These are phyloP conservation scores for Aspergillus puulaauensis DNA, from an alignment of 2,329 filamentous ascomycete species.

Conservation along the genomic window DNA sequence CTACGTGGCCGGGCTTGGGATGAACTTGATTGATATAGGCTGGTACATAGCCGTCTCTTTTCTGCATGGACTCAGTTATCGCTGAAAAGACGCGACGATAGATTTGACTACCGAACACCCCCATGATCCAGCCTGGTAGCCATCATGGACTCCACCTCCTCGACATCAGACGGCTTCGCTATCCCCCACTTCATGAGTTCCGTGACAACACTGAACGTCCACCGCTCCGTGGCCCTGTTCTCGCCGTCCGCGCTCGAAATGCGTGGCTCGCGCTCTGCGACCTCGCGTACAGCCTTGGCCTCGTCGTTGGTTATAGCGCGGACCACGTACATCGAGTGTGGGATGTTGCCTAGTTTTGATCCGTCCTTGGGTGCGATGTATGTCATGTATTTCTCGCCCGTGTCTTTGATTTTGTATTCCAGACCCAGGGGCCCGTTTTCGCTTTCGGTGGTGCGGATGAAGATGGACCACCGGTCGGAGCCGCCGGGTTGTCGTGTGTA, in stretches of 20 bases:
- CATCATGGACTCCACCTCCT: neutral
- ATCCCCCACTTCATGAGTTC: neutral
- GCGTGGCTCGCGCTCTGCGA: neutral
- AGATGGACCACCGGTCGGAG: neutral
- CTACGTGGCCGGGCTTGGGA: constrained; percentile 27
- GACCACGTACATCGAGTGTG: neutral
- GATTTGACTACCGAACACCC: neutral
- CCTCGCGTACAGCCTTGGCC: neutral
- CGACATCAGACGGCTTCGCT: neutral
- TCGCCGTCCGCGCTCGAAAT: neutral
- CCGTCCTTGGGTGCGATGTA: neutral
- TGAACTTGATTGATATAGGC: neutral
- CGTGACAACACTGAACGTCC: neutral
- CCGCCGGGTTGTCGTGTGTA: neutral
- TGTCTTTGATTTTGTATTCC: neutral
- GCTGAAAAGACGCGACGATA: neutral
- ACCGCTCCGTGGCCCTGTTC: neutral
- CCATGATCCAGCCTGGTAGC: neutral
- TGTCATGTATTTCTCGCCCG: neutral
- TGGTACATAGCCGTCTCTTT: no score
- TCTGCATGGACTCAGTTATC: no score
- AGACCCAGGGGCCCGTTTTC: neutral
- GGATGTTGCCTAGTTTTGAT: neutral
- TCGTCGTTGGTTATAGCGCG: neutral
- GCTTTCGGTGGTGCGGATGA: neutral